Evolutionary conservation across 306 rosid species (phyloP).

Genomic region (Trifolium fragiferum): DNA sequence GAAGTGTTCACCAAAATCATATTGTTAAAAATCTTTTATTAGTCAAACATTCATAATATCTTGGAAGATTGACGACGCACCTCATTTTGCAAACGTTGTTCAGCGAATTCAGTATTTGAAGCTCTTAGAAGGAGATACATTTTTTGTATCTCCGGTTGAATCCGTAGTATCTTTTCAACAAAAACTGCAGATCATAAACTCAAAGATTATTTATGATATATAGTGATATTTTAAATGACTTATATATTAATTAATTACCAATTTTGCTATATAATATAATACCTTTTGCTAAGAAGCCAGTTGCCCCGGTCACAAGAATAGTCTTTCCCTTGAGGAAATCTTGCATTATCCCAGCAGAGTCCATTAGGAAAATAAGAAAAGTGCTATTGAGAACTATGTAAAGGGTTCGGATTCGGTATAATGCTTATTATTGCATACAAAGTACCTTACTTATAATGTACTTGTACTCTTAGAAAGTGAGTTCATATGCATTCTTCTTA

Average conservation of each 20-base stretch:
- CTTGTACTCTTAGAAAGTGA: too few species aligned
- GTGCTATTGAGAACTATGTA: neutral
- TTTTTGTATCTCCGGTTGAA: slow-evolving; percentile 62
- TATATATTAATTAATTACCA: too few species aligned
- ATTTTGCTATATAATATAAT: too few species aligned
- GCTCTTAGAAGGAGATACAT: slow-evolving; percentile 69
- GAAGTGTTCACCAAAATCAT: too few species aligned
- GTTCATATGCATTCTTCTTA: too few species aligned
- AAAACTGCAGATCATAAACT: slow-evolving; percentile 51
- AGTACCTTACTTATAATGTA: neutral
- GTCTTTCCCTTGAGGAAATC: neutral
- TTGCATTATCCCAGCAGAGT: neutral
- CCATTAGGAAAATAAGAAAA: neutral
- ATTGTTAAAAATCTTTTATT: too few species aligned
- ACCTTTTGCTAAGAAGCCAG: neutral
- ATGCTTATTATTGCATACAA: neutral
- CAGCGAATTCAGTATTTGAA: slow-evolving; percentile 45
- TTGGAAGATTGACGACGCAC: slow-evolving; percentile 34
- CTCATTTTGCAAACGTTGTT: slow-evolving; percentile 56
- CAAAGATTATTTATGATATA: neutral
- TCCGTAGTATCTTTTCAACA: slow-evolving; percentile 66
- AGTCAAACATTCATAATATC: too few species aligned
- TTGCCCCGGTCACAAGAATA: neutral
- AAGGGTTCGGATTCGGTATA: neutral
- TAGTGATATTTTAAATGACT: neutral